Evolutionary conservation across 2,329 filamentous ascomycete species (phyloP), one percentile per base, ranked within the genome.

Genomic region (Mariannaea elegans): DNA sequence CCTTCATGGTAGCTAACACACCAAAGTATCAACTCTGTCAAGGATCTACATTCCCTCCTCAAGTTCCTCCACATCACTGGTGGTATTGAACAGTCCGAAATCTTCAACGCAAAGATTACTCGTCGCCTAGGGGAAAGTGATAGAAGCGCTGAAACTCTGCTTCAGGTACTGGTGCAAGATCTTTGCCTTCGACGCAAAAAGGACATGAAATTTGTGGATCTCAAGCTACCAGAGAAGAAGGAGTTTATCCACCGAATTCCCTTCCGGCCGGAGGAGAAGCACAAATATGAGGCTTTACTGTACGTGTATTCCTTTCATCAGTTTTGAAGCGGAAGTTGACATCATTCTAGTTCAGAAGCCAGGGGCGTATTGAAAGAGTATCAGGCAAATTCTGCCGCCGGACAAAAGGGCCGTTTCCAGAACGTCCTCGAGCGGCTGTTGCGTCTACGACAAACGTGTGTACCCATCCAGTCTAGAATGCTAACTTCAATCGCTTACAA

Each of bases 161-260:
- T 96, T 3, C 90, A 94, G 70, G 84, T 87, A 5, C 82, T 97
- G 42, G 94, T 97, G 87, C 82, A 83, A n/a, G 88, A 90, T 16
- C 84, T 97, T 45, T 95, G 91, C 68, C 81, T 97, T 19, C 86
- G 93, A 34, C 87, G 93, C 34, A 90, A 88, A 75, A 97, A 97
- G 73, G 89, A 94, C 56, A 97, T 97, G 93, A 84, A 84, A 5
- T 97, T 96, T 70, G 85, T 97, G 51, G 92, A 97, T 65, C 80
- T 97, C 18, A 90, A 88, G 62, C 81, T 97, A 8, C 93, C 93
- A 0, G 81, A 87, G 13, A 87, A 96, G 70, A 89, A 87, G 1
- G 92, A 94, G 71, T 93, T 90, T 65, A 81, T 95, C 6, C 89
- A 95, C 68, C 86, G 86, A 8, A 87, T 97, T 65, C 82, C 87